A percentile compares a stretch with the other conserved stretches of the same genome.
Conservation (phyloP, 2,329 filamentous ascomycete genomes). For the Hypoxylon rubiginosum region DNA sequence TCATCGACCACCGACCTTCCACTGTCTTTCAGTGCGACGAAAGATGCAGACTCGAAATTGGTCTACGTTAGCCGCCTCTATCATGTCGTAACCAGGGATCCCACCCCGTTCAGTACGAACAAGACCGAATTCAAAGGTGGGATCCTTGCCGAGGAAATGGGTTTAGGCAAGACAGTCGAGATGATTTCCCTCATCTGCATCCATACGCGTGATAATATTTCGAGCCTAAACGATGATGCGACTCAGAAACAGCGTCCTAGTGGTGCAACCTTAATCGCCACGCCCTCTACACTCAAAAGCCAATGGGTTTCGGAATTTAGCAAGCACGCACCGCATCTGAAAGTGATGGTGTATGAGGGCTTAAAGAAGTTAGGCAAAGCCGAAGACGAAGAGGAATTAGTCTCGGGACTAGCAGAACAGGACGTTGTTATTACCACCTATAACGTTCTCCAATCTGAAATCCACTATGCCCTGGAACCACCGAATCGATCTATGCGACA, state of each 20-base stretch:
- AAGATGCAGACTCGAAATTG: slow-evolving; percentile 60
- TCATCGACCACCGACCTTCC: slow-evolving; percentile 47
- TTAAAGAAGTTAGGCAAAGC: slow-evolving; percentile 53
- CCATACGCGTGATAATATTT: slow-evolving; percentile 62
- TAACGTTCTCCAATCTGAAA: slow-evolving; percentile 79
- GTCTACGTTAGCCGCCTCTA: slow-evolving; percentile 69
- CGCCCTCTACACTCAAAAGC: slow-evolving; percentile 66
- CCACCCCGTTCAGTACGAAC: slow-evolving; percentile 57
- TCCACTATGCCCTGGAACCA: slow-evolving; percentile 79
- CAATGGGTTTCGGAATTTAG: slow-evolving; percentile 74
- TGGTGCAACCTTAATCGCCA: slow-evolving; percentile 72
- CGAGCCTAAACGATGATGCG: slow-evolving; percentile 52
- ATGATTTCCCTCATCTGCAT: slow-evolving; percentile 77
- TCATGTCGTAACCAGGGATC: slow-evolving; percentile 68
- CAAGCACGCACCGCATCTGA: slow-evolving; percentile 69
- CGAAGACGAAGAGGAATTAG: slow-evolving; percentile 54
- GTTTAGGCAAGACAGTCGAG: slow-evolving; percentile 84
- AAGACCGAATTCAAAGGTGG: slow-evolving; percentile 67
- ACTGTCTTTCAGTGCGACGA: slow-evolving; percentile 59
- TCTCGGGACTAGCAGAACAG: slow-evolving; percentile 62
- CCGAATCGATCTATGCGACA: slow-evolving; percentile 78
- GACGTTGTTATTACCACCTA: slow-evolving; percentile 77
- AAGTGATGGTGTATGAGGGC: slow-evolving; percentile 70
- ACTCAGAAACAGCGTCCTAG: slow-evolving; percentile 62
- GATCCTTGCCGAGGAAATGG: slow-evolving; percentile 86